Percentiles rank a stretch among this genome's conserved stretches.
phyloP scores from a whole-genome alignment of 2,329 filamentous ascomycete genomes.

The Tolypocladium album region DNA sequence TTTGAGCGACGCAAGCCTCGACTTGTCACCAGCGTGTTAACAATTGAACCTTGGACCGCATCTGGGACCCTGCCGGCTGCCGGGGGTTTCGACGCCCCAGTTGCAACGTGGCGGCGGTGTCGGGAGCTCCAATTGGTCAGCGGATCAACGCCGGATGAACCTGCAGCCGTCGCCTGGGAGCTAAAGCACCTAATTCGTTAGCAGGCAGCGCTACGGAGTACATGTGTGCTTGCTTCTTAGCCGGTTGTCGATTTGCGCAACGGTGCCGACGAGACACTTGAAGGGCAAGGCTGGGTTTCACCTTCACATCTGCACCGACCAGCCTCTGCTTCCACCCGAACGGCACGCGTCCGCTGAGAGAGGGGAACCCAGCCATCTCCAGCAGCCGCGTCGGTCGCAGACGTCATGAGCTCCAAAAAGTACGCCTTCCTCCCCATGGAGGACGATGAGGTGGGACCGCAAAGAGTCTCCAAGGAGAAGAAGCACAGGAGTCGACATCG shows the following conservation, averaged over 20 bases:
- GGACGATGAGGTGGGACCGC: conserved; percentile 47
- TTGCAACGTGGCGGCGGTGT: conserved; percentile 7
- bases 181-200: neutral
- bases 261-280: neutral
- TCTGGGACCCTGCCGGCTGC: neutral
- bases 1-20: neutral
- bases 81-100: neutral
- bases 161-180: neutral
- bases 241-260: neutral
- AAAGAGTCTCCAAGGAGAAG: conserved; percentile 39
- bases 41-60: conserved; percentile 6
- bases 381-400: neutral
- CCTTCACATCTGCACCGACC: neutral
- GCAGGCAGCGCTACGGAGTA: neutral
- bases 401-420: conserved; percentile 42
- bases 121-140: conserved; percentile 9
- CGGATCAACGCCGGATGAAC: conserved; percentile 13
- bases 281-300: neutral
- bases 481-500: conserved; percentile 31
- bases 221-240: neutral
- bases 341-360: neutral
- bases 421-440: conserved; percentile 61
- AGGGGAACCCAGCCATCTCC: neutral
- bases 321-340: neutral
- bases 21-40: conserved; percentile 25